Conservation (phyloP, 768 basidiomycete species). For the Cubamyces lactineus region DNA sequence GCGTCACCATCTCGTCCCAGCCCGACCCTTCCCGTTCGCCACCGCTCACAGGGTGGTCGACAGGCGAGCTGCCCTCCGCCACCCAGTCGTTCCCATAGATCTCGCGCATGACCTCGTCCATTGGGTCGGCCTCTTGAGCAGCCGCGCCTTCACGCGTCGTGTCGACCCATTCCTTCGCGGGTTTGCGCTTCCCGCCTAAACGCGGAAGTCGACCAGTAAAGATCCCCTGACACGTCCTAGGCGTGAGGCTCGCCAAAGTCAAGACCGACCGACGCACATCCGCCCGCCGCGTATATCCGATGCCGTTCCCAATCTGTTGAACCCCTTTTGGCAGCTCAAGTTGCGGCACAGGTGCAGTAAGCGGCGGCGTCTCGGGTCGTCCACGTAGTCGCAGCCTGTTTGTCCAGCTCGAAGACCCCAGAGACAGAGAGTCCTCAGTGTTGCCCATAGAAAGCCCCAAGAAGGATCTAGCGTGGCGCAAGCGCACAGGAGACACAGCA, state of each 20-base stretch:
- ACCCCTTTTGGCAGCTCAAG: slow-evolving; percentile 44
- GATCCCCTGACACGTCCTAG: slow-evolving; percentile 27
- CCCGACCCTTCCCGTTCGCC: slow-evolving; percentile 5
- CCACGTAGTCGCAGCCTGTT: slow-evolving; percentile 47
- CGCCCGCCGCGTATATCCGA: slow-evolving; percentile 31
- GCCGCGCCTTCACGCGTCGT: neutral
- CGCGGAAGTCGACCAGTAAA: slow-evolving; percentile 12
- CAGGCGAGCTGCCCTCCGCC: slow-evolving; percentile 17
- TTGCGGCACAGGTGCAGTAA: slow-evolving; percentile 30
- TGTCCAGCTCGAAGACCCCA: slow-evolving; percentile 34
- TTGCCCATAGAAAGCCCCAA: slow-evolving; percentile 37
- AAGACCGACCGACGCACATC: slow-evolving; percentile 20
- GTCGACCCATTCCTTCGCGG: neutral
- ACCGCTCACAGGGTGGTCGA: neutral
- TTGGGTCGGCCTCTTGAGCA: slow-evolving; percentile 24
- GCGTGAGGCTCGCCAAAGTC: slow-evolving; percentile 23
- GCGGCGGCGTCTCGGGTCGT: slow-evolving; percentile 38
- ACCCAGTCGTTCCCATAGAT: slow-evolving; percentile 33
- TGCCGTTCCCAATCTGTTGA: slow-evolving; percentile 40
- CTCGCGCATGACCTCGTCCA: slow-evolving; percentile 35
- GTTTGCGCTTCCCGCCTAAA: slow-evolving; percentile 14
- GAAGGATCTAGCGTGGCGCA: slow-evolving; percentile 25
- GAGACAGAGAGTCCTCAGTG: slow-evolving; percentile 24
- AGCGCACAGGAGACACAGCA: slow-evolving; percentile 8
- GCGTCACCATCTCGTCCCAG: slow-evolving; percentile 14